Conservation (phyloP, 768 basidiomycete species). For the Suillus bovinus region DNA sequence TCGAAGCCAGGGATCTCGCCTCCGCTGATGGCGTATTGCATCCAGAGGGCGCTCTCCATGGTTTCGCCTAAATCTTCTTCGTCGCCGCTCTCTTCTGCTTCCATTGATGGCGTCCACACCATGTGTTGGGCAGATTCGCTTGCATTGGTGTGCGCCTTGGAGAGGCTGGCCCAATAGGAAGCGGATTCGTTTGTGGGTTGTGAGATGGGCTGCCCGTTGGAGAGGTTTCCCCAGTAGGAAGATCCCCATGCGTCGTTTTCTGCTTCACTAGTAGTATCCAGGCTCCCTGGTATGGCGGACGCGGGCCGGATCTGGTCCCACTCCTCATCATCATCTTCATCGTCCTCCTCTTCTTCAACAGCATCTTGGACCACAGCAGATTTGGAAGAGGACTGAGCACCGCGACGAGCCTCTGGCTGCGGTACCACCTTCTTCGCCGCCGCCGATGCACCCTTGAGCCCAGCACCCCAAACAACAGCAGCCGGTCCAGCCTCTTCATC, state of each 20-base stretch:
- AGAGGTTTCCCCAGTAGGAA: slow-evolving; percentile 31
- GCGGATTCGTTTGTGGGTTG: slow-evolving; percentile 17
- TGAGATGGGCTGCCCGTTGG: slow-evolving; percentile 19
- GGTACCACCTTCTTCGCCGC: slow-evolving; percentile 16
- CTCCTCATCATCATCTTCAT: slow-evolving; percentile 17
- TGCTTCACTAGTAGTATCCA: background rate
- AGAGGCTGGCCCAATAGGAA: slow-evolving; percentile 15
- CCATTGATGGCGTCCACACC: slow-evolving; percentile 25
- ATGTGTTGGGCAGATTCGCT: slow-evolving; percentile 21
- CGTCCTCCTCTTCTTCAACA: slow-evolving; percentile 10
- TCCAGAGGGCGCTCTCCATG: slow-evolving; percentile 27
- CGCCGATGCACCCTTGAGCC: slow-evolving; percentile 1
- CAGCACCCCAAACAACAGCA: slow-evolving; percentile 15
- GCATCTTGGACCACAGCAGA: slow-evolving; percentile 18
- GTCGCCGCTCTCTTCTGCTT: slow-evolving; percentile 24
- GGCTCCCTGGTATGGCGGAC: background rate
- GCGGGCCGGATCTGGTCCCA: slow-evolving; percentile 28
- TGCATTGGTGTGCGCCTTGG: slow-evolving; percentile 20
- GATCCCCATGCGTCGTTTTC: background rate
- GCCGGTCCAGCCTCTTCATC: slow-evolving; percentile 18
- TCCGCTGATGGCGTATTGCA: slow-evolving; percentile 33
- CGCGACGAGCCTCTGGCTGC: slow-evolving; percentile 12
- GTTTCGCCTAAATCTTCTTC: slow-evolving; percentile 22
- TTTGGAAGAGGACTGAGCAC: slow-evolving; percentile 13
- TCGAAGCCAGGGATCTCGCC: slow-evolving; percentile 20